Percentiles rank a stretch among this genome's conserved stretches.
These are phyloP conservation scores for Yamadazyma pseudoaaseri DNA, from an alignment of 1,139 yeast genomes.

Conservation along the genomic window DNA sequence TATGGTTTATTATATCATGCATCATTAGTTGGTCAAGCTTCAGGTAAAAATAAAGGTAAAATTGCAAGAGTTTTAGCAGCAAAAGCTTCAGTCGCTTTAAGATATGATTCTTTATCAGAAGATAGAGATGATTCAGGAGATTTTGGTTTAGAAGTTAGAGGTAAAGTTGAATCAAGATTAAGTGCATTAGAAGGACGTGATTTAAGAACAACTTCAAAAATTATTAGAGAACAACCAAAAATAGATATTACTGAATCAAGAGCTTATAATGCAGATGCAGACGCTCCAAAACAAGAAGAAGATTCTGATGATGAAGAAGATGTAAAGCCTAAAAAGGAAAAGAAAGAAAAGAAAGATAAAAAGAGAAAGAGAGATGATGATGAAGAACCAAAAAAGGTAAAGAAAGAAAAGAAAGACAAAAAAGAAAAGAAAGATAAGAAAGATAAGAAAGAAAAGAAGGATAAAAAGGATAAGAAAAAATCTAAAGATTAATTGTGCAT, in stretches of 20 bases:
- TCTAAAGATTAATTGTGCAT: slow-evolving; percentile 9
- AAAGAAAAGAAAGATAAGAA: slow-evolving; percentile 36
- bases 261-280: slow-evolving; percentile 94
- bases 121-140: slow-evolving; percentile 96
- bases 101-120: slow-evolving; percentile 96
- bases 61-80: slow-evolving; percentile 99
- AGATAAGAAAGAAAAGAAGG: slow-evolving; percentile 33
- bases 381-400: slow-evolving; percentile 45
- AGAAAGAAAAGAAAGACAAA: slow-evolving; percentile 43
- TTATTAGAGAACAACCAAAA: slow-evolving; percentile 75
- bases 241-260: slow-evolving; percentile 79
- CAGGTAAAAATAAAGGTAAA: slow-evolving; percentile 97
- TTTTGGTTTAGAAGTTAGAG: slow-evolving; percentile 87
- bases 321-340: slow-evolving; percentile 43
- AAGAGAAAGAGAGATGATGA: slow-evolving; percentile 44
- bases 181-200: slow-evolving; percentile 96
- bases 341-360: slow-evolving; percentile 29
- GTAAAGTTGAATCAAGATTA: slow-evolving; percentile 91
- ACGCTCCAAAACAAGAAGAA: slow-evolving; percentile 48
- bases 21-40: slow-evolving; percentile 93
- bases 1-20: slow-evolving; percentile 98
- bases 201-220: slow-evolving; percentile 76
- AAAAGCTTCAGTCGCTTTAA: slow-evolving; percentile 92
- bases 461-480: slow-evolving; percentile 25
- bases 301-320: slow-evolving; percentile 49